These are phyloP conservation scores for Gleditsia sinensis DNA, from an alignment of 306 rosid genomes.

Conservation along the genomic window DNA sequence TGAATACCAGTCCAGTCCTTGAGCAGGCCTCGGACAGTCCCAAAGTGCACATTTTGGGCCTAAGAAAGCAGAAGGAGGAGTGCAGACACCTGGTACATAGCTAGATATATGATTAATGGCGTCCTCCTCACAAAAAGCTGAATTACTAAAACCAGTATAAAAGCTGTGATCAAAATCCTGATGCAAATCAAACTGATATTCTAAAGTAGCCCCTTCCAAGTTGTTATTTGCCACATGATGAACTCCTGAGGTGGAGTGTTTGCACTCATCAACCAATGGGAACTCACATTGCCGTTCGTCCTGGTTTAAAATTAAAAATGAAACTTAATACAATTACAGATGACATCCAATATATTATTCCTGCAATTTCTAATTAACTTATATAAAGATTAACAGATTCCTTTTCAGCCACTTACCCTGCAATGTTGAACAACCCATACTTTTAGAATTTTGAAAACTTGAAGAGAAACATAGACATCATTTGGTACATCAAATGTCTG, in stretches of 20 bases:
- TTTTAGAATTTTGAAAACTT: neutral
- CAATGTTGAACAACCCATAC: neutral
- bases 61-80: conserved; percentile 86
- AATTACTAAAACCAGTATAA: conserved; percentile 42
- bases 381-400: neutral
- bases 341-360: conserved; percentile 22
- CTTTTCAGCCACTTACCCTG: neutral
- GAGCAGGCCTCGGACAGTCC: conserved; percentile 93
- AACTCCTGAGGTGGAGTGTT: conserved; percentile 53
- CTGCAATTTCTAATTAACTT: neutral
- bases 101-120: conserved; percentile 51
- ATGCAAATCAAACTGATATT: conserved; percentile 58
- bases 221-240: conserved; percentile 46
- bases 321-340: conserved; percentile 31
- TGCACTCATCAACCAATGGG: conserved; percentile 58
- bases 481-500: neutral
- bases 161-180: conserved; percentile 55
- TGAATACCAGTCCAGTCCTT: conserved; percentile 70
- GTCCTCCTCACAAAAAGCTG: conserved; percentile 52
- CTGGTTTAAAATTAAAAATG: conserved; percentile 51
- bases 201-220: conserved; percentile 59
- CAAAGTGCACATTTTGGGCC: conserved; percentile 90
- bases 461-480: neutral
- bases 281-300: conserved; percentile 56
- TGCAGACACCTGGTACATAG: conserved; percentile 68